Conservation (phyloP, 1,284 basidiomycete genomes). For the Schizophyllum amplum region DNA sequence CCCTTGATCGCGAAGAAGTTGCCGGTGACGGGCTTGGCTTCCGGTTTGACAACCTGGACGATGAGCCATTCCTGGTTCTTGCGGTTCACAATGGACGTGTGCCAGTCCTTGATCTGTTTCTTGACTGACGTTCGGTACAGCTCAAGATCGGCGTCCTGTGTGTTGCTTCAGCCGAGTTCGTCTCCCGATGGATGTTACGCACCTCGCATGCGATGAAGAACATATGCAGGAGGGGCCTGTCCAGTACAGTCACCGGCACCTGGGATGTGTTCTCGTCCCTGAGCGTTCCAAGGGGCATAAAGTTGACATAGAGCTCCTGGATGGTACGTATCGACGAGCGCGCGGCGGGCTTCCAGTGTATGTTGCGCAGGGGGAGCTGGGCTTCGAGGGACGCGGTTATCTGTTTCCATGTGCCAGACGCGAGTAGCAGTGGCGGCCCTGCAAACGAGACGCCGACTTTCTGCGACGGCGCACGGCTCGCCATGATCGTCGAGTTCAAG, state of each 20-base stretch:
- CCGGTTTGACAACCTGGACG: constrained; percentile 73
- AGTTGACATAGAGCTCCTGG: constrained; percentile 73
- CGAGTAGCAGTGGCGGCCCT: constrained; percentile 51
- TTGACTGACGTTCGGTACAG: constrained; percentile 71
- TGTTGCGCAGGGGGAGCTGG: constrained; percentile 79
- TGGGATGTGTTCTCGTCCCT: constrained; percentile 71
- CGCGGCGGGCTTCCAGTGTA: constrained; percentile 81
- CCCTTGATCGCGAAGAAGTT: constrained; percentile 78
- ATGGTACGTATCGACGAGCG: constrained; percentile 75
- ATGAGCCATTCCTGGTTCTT: constrained; percentile 89
- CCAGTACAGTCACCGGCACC: constrained; percentile 72
- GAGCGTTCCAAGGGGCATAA: constrained; percentile 65
- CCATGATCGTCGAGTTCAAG: not conserved
- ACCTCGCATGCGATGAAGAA: constrained; percentile 88
- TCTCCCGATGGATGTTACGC: constrained; percentile 16
- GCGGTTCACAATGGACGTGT: constrained; percentile 54
- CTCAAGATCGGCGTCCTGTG: constrained; percentile 73
- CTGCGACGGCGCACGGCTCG: constrained; percentile 17
- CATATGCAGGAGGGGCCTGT: constrained; percentile 79
- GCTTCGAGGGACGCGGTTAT: constrained; percentile 56
- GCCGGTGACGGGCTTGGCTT: constrained; percentile 47
- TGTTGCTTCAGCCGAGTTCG: constrained; percentile 2
- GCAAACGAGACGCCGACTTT: constrained; percentile 60
- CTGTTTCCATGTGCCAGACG: constrained; percentile 64
- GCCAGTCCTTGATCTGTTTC: constrained; percentile 91